Conservation (phyloP, 2,329 filamentous ascomycete genomes). For the Blastomyces percursus region DNA sequence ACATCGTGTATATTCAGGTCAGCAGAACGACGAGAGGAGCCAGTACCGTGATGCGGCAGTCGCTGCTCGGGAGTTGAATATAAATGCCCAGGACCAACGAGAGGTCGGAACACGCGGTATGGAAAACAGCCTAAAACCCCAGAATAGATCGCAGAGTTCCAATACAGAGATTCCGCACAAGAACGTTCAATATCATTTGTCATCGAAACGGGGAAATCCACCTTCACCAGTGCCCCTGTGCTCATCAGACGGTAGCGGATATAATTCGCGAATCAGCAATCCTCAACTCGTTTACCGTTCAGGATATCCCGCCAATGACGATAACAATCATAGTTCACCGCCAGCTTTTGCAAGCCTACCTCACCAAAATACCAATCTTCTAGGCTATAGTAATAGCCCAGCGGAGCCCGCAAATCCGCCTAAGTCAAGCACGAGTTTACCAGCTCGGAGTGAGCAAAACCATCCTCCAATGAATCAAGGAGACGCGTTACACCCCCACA, state of each 20-base stretch:
- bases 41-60: background rate
- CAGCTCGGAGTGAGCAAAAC: background rate
- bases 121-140: background rate
- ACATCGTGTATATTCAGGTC: background rate
- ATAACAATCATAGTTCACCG: background rate
- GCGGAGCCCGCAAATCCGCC: background rate
- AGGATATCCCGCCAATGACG: background rate
- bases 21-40: background rate
- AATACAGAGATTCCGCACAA: background rate
- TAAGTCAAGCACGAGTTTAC: background rate
- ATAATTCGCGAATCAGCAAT: background rate
- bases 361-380: background rate
- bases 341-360: background rate
- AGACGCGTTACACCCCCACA: background rate
- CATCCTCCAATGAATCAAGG: background rate
- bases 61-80: background rate
- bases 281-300: background rate
- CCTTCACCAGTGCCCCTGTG: background rate
- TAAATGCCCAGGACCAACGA: background rate
- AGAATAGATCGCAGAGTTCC: background rate
- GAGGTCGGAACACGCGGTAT: background rate
- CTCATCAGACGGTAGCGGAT: background rate
- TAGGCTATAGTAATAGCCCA: background rate
- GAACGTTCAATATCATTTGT: background rate
- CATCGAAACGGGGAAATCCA: background rate